Base-by-base conservation (phyloP, 2,329 filamentous ascomycete genomes). In the Tolypocladium cylindrosporum region DNA sequence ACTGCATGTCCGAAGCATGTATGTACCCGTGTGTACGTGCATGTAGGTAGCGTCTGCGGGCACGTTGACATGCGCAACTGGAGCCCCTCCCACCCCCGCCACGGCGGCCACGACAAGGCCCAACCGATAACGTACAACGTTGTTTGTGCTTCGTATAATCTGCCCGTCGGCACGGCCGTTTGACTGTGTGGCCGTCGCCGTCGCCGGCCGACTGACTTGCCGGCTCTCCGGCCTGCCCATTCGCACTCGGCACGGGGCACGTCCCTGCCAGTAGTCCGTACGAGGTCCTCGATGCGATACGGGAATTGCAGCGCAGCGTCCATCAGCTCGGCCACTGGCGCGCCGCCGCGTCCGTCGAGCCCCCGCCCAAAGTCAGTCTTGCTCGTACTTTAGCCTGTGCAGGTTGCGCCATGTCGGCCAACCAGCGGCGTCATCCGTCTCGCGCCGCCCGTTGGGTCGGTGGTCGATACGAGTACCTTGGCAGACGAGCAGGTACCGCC, bases 341-440 rank as follows among this genome's bases (percentile, higher is more conserved):
- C 21, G 45, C 27, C 27, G 43, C 43, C 43, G 43, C 43, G 43
- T 48, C 43, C 45, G 45, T 34, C 45, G 5, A 31, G 31, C 19
- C 16, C 45, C 48, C 48, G 48, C 48, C 31, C 48, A 36, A 36
- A 51, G 48, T 36, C 31, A 51, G 48, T 51, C 19, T 13, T 5
- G 27, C 27, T 31, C 27, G 27, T 9, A 16, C 50, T 37, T 19
- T 52, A 55, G 45, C 55, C 39, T 24, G 48, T 51, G 48, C 48
- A 10, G 36, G 48, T 63, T 67, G 68, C 66, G 68, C 64, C 67
- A 68, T 69, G 59, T 61, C 63, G 64, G 62, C 69, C 69, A 70
- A 70, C 69, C 69, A 68, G 64, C 60, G 61, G 65, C 69, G 68
- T 69, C 67, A 71, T 69, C 67, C 63, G 65, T 57, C 60, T 56